Evolutionary conservation across 306 rosid genomes (phyloP).

Genomic region (Erythrophleum fordii): DNA sequence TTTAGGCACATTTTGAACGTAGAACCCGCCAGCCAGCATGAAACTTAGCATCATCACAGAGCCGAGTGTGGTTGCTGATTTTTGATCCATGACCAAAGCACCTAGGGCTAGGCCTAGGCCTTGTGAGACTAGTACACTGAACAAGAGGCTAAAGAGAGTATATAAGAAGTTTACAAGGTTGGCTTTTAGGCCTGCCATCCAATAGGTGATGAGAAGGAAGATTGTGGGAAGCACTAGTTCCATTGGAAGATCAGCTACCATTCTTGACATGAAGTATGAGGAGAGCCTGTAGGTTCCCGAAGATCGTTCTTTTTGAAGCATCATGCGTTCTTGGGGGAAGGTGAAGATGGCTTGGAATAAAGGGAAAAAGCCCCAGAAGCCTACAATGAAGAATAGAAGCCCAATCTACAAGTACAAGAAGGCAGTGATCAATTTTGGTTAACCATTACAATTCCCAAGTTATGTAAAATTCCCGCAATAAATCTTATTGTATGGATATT

Average conservation of each 20-base stretch:
- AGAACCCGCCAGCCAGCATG: slow-evolving; percentile 63
- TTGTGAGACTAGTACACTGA: slow-evolving; percentile 62
- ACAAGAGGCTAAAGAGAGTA: slow-evolving; percentile 47
- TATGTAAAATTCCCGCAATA: too few relatives aligned
- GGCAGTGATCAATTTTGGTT: neutral
- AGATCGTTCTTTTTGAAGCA: slow-evolving; percentile 68
- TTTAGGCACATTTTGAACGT: slow-evolving; percentile 63
- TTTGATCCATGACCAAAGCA: slow-evolving; percentile 59
- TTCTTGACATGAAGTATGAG: slow-evolving; percentile 67
- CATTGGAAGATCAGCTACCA: slow-evolving; percentile 65
- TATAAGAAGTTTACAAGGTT: slow-evolving; percentile 25
- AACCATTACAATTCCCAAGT: too few relatives aligned
- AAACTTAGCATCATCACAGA: slow-evolving; percentile 68
- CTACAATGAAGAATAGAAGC: slow-evolving; percentile 50
- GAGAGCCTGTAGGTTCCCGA: slow-evolving; percentile 80
- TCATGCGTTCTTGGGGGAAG: slow-evolving; percentile 66
- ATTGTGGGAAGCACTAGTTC: slow-evolving; percentile 66
- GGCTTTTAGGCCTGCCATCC: slow-evolving; percentile 63
- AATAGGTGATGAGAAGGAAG: slow-evolving; percentile 56
- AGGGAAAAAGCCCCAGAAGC: slow-evolving; percentile 68
- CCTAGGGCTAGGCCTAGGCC: slow-evolving; percentile 81
- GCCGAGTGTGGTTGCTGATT: slow-evolving; percentile 60
- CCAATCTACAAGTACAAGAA: slow-evolving; percentile 55
- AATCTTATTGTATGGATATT: too few relatives aligned
- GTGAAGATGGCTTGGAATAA: slow-evolving; percentile 71